A percentile compares a stretch with the other conserved stretches of the same genome.
Conservation (phyloP, 2,329 filamentous ascomycete species). For the Neofusicoccum laricinum region DNA sequence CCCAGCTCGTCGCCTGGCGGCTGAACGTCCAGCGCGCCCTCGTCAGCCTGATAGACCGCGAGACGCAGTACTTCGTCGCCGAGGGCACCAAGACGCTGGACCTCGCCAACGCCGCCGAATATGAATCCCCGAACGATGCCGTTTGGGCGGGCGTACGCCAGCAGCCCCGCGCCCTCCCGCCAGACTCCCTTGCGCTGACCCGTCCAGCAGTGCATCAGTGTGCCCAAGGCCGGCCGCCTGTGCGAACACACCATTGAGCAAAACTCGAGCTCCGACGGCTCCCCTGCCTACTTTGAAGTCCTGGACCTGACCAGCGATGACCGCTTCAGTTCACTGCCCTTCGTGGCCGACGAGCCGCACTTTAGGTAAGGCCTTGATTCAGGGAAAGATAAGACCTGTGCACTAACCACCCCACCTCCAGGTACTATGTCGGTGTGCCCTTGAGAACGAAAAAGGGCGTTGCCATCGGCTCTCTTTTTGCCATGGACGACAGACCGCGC, state of each 20-base stretch:
- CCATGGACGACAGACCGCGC: constrained; percentile 27
- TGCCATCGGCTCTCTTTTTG: constrained; percentile 33
- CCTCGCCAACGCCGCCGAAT: constrained; percentile 33
- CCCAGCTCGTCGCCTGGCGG: constrained; percentile 37
- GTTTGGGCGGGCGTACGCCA: constrained; percentile 33
- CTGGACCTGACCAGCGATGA: constrained; percentile 31
- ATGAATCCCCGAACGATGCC: constrained; percentile 31
- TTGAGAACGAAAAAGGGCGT: constrained; percentile 30
- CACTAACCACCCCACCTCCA: not conserved
- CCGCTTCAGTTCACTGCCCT: constrained; percentile 31
- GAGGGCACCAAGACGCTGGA: constrained; percentile 46
- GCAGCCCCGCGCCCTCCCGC: not conserved
- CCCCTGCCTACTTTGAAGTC: constrained; percentile 40
- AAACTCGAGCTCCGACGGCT: constrained; percentile 22
- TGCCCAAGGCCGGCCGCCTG: constrained; percentile 32
- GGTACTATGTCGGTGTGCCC: constrained; percentile 34
- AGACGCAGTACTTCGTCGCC: constrained; percentile 50
- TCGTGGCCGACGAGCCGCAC: constrained; percentile 27
- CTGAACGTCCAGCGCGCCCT: constrained; percentile 35
- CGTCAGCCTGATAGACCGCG: constrained; percentile 47
- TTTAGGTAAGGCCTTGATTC: constrained; percentile 14
- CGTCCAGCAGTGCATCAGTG: constrained; percentile 24
- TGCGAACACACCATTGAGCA: constrained; percentile 32
- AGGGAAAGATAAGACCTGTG: too few relatives aligned
- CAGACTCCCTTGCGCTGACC: not conserved